phyloP scores from a whole-genome alignment of 1,284 basidiomycete genomes.

The Apiotrichum gracile region DNA sequence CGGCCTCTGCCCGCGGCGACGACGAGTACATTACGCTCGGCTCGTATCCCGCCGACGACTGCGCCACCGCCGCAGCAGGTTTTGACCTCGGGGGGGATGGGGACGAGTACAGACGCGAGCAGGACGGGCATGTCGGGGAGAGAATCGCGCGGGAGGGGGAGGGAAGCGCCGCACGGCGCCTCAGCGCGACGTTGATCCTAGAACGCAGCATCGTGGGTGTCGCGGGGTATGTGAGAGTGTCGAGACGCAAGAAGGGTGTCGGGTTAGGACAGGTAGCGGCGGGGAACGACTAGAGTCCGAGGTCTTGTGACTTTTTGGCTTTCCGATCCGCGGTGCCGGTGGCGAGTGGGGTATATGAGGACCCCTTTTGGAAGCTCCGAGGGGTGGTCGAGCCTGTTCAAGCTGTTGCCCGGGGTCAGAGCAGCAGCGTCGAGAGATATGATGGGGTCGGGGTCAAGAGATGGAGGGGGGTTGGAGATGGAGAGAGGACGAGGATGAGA shows the following conservation, averaged over 20 bases:
- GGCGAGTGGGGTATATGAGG: neutral
- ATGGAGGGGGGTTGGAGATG: neutral
- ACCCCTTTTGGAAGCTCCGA: neutral
- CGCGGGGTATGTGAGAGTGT: neutral
- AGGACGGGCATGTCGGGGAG: neutral
- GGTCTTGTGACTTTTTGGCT: neutral
- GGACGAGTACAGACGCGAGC: constrained; percentile 1
- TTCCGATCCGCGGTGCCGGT: neutral
- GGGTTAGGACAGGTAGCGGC: neutral
- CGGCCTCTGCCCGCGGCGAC: constrained; percentile 1
- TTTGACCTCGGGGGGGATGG: constrained; percentile 7
- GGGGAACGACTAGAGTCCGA: neutral
- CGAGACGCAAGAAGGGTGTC: no score
- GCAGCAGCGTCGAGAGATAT: no score
- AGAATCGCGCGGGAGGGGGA: neutral
- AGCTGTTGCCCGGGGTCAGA: no score
- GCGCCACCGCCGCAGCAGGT: constrained; percentile 1
- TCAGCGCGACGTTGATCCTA: constrained; percentile 5
- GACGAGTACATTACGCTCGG: constrained; percentile 5
- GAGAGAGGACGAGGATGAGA: neutral
- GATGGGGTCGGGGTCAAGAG: neutral
- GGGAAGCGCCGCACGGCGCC: neutral
- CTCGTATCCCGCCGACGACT: constrained; percentile 1
- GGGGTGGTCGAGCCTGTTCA: neutral
- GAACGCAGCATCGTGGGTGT: constrained; percentile 15